Evolutionary conservation across 768 basidiomycete genomes (phyloP).

Genomic region (Macrolepiota fuliginosa): DNA sequence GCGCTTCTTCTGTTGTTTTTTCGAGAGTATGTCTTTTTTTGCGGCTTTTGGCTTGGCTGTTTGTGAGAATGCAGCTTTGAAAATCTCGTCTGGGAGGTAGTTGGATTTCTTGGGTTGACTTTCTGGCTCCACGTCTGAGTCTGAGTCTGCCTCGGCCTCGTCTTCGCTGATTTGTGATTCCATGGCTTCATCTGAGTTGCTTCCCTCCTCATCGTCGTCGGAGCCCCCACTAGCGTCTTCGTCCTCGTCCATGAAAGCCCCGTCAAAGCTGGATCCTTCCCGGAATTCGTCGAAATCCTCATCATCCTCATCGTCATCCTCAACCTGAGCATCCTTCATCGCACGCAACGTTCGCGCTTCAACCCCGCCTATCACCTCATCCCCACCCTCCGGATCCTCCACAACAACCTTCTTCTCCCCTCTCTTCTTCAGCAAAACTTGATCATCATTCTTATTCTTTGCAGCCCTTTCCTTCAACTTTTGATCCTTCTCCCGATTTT

Average conservation of each 20-base stretch:
- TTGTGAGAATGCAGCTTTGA: conserved; percentile 47
- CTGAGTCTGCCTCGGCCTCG: conserved; percentile 22
- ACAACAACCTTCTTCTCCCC: background rate
- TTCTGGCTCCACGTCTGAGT: conserved; percentile 22
- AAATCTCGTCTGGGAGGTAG: conserved; percentile 68
- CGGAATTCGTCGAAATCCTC: conserved; percentile 15
- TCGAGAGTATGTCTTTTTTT: conserved; percentile 21
- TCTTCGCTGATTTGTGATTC: conserved; percentile 22
- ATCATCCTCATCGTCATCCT: conserved; percentile 19
- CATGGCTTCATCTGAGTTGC: conserved; percentile 22
- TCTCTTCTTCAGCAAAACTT: conserved; percentile 1
- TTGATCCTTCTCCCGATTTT: conserved; percentile 46
- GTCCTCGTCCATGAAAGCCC: conserved; percentile 21
- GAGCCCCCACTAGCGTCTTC: conserved; percentile 23
- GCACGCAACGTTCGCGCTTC: conserved; percentile 35
- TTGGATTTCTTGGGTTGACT: conserved; percentile 20
- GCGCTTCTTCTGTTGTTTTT: conserved; percentile 30
- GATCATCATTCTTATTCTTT: conserved; percentile 15
- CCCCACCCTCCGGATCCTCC: background rate
- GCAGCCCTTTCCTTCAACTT: conserved; percentile 48
- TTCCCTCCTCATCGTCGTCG: conserved; percentile 22
- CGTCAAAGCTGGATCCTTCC: conserved; percentile 8
- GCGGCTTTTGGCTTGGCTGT: conserved; percentile 19
- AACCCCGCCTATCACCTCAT: conserved; percentile 6
- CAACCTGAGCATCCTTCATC: conserved; percentile 38